Evolutionary conservation across 805 yeast species (phyloP).

Genomic region (Metschnikowia lunata): DNA sequence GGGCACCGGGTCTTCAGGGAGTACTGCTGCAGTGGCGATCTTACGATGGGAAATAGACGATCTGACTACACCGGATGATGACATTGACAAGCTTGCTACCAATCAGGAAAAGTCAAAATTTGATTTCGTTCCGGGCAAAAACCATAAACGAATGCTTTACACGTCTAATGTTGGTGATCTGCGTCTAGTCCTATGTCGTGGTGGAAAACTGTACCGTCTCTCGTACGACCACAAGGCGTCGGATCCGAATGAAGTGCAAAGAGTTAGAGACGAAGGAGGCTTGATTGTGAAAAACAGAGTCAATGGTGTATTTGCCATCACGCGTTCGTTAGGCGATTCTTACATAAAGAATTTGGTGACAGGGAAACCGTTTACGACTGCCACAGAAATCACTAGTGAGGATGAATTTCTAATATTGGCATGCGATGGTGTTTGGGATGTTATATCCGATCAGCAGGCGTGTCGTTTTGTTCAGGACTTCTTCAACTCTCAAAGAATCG

Average conservation of each 20-base stretch:
- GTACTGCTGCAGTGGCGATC: no score
- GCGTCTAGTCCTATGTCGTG: constrained; percentile 71
- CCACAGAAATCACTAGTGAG: no score
- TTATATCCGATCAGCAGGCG: no score
- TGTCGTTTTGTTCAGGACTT: no score
- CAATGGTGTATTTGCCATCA: constrained; percentile 92
- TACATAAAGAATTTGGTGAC: constrained; percentile 86
- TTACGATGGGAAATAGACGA: no score
- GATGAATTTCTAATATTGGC: no score
- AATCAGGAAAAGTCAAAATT: no score
- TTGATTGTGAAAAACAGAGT: constrained; percentile 85
- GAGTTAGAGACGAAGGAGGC: constrained; percentile 81
- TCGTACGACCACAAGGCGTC: constrained; percentile 94
- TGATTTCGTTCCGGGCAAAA: constrained; percentile 38
- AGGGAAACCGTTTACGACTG: constrained; percentile 89
- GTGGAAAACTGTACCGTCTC: constrained; percentile 70
- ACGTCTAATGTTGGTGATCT: constrained; percentile 97
- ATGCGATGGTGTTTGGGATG: no score
- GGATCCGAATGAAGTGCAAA: constrained; percentile 68
- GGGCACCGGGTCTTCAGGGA: no score
- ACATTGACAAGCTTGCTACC: no score
- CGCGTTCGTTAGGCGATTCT: constrained; percentile 89
- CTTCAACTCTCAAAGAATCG: no score
- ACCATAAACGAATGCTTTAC: constrained; percentile 71
- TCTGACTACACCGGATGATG: no score